A percentile compares a stretch with the other conserved stretches of the same genome.
These are phyloP conservation scores for Blastomyces gilchristii DNA, from an alignment of 2,329 filamentous ascomycete species.

Conservation along the genomic window DNA sequence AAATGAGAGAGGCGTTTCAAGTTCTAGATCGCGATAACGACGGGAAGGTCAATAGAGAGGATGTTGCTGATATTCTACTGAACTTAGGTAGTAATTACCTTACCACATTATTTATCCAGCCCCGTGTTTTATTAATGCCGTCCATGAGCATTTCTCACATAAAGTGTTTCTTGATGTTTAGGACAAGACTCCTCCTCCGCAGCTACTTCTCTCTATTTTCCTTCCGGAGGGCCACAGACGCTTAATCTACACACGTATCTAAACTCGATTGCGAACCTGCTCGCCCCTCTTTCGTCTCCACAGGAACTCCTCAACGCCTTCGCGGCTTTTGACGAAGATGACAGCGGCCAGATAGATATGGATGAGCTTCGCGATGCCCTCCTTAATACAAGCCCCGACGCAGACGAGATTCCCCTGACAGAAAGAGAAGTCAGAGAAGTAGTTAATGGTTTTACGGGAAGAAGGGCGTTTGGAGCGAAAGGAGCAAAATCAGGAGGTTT, in stretches of 20 bases:
- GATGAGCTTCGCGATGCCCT: constrained; percentile 72
- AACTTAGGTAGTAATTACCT: constrained; percentile 59
- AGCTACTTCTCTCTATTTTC: constrained; percentile 74
- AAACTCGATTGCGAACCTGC: constrained; percentile 63
- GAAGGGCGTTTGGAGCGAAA: constrained; percentile 64
- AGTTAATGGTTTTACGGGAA: constrained; percentile 74
- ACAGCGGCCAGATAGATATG: constrained; percentile 84
- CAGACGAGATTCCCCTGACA: constrained; percentile 52
- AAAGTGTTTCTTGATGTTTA: constrained; percentile 23
- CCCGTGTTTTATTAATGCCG: constrained; percentile 1
- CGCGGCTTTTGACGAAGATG: constrained; percentile 89
- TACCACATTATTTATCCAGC: constrained; percentile 11
- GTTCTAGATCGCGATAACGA: constrained; percentile 85
- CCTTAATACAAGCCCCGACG: constrained; percentile 68
- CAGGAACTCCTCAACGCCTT: constrained; percentile 81
- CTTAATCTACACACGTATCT: constrained; percentile 80
- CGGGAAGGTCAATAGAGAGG: constrained; percentile 68
- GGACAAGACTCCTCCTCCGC: constrained; percentile 63
- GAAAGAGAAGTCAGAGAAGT: constrained; percentile 73
- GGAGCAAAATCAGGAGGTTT: constrained; percentile 35
- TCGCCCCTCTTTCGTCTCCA: constrained; percentile 64
- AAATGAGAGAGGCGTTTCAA: constrained; percentile 85
- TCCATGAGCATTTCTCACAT: neutral
- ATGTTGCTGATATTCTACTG: constrained; percentile 76
- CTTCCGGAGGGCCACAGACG: constrained; percentile 54